Conservation (phyloP, 495 filamentous ascomycete species). For the Lophiostoma macrostomum region DNA sequence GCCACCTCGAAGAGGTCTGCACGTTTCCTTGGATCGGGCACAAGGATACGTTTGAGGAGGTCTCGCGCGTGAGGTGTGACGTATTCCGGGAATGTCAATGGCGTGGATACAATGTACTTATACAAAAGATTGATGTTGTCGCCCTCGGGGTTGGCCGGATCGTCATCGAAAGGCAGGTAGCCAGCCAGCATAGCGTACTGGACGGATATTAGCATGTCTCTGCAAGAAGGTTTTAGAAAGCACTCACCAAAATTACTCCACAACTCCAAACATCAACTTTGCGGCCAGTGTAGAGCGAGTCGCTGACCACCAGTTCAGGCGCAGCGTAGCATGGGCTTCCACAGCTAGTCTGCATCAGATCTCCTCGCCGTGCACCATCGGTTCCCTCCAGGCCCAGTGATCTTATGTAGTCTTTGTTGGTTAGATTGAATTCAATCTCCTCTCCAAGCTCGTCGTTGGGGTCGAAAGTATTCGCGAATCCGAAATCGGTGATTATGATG, state of each 20-base stretch:
- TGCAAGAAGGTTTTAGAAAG: not conserved
- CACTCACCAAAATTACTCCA: constrained; percentile 92
- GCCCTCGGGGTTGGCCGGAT: constrained; percentile 96
- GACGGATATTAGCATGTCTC: constrained; percentile 1
- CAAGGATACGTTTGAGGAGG: constrained; percentile 84
- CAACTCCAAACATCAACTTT: constrained; percentile 99
- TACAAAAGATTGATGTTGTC: constrained; percentile 99
- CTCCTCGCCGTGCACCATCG: constrained; percentile 62
- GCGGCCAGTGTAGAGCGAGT: constrained; percentile 92
- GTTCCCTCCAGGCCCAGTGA: constrained; percentile 66
- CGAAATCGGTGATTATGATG: constrained; percentile 99
- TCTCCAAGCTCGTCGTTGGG: constrained; percentile 81
- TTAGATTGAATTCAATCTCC: constrained; percentile 83
- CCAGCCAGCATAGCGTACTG: constrained; percentile 99
- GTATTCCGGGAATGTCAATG: constrained; percentile 97
- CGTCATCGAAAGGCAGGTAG: constrained; percentile 98
- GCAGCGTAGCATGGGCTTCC: constrained; percentile 94
- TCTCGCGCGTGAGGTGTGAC: constrained; percentile 96
- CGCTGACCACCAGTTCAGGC: constrained; percentile 94
- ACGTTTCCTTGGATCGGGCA: constrained; percentile 92
- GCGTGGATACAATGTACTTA: constrained; percentile 98
- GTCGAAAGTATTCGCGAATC: constrained; percentile 97
- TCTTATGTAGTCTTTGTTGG: constrained; percentile 81
- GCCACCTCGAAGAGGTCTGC: constrained; percentile 97
- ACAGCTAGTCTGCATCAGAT: constrained; percentile 78